Evolutionary conservation across 768 basidiomycete genomes (phyloP), one percentile per base, ranked within the genome.

Genomic region (Exsudoporus frostii): DNA sequence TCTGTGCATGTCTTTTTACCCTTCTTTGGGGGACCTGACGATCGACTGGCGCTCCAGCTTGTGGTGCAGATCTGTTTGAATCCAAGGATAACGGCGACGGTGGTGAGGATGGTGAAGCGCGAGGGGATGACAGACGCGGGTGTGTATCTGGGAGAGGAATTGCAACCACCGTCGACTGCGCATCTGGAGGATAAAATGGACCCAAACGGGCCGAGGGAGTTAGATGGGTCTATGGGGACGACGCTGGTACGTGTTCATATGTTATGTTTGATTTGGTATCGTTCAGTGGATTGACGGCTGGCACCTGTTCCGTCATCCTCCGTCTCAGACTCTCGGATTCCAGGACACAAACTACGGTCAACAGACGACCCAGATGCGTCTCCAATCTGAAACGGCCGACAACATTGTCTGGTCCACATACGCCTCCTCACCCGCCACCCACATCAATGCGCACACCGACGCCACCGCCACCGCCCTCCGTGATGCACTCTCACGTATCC

Each of bases 21-120:
- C 0, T 98, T 98, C 80, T 90, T 92, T 66, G 96, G 96, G 22
- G 96, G 96, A 0, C 88, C 92, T 0, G 96, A 98, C 68, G 95
- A 97, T 65, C 79, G 96, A 3, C 76, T 93, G 17, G 91, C 92
- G 0, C 73, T 98, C 33, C 83, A 88, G 25, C 84, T 98, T 59
- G 87, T 90, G 22, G 80, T 88, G 13, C 94, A 95, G 69, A 73
- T 97, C 27, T 95, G 90, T 67, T 74, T 79, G 53, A 86, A 86
- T 58, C 74, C 80, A 13, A 74, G 73, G 51, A 78, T 90, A 11
- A 80, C 73, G 9, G 96, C 92, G 10, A 92, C 89, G 1, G 83
- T 95, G 3, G 67, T 93, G 47, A 77, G 84, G 59, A 72, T 96
- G 53, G 67, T 65, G 33, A 87, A 83, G 69, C 67, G 64, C 46